These are phyloP conservation scores for Rubia peregrina DNA, from an alignment of 305 asterid species.

Conservation along the genomic window DNA sequence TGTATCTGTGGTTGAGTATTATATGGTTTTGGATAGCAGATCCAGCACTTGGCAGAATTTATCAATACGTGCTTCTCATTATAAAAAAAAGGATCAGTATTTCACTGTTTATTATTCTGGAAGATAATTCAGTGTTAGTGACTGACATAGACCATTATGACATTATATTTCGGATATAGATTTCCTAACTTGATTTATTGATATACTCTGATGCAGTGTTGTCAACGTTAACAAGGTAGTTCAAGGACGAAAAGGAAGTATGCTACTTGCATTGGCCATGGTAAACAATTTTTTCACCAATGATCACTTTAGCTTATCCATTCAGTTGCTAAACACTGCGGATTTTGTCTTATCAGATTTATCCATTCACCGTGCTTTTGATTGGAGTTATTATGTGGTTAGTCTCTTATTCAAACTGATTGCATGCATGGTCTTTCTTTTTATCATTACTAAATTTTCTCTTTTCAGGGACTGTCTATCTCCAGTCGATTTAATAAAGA, in stretches of 20 bases:
- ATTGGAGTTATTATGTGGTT: conserved; percentile 53
- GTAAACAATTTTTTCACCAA: conserved; percentile 29
- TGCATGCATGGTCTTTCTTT: conserved; percentile 14
- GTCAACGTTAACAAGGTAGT: conserved; percentile 68
- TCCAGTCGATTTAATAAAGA: conserved; percentile 56
- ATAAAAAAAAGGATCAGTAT: neutral
- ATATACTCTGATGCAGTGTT: conserved; percentile 43
- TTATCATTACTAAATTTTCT: conserved; percentile 17
- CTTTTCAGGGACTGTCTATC: conserved; percentile 75
- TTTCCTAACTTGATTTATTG: neutral
- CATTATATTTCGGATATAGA: neutral
- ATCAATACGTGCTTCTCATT: neutral
- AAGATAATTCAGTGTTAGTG: neutral
- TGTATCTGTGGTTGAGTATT: neutral
- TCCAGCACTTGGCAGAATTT: neutral
- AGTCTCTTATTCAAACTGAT: conserved; percentile 14
- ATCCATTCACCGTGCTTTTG: conserved; percentile 70
- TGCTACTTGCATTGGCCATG: conserved; percentile 84
- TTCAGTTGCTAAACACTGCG: conserved; percentile 2
- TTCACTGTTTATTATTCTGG: neutral
- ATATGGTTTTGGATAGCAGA: neutral
- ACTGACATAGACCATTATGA: neutral
- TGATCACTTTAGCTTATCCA: conserved; percentile 8
- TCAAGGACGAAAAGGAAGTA: conserved; percentile 70
- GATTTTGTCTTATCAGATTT: conserved; percentile 38